Evolutionary conservation across 2,329 filamentous ascomycete genomes (phyloP), one percentile per base, ranked within the genome.

Genomic region (Endothia cerciana): DNA sequence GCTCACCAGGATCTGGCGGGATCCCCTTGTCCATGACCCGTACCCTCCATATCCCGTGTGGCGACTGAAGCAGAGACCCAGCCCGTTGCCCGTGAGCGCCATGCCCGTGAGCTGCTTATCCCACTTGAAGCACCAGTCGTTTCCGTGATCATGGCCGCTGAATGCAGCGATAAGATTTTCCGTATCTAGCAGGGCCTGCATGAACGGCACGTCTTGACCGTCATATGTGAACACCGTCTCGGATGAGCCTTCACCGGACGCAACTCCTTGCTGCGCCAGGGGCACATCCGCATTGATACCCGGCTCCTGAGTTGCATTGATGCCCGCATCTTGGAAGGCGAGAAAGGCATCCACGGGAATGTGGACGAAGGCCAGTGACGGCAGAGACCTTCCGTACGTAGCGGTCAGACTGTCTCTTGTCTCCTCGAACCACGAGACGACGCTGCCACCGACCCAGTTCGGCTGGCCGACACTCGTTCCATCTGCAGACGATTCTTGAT

Each of bases 31-130:
- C 85, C 85, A 90, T 55, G 80, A 79, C 0, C 88, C 87, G 70
- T 92, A 92, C 0, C 90, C 89, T 0, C 89, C 90, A 65, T 91
- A 91, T 0, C 90, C 89, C 0, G 87, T 84, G 69, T 89, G 88
- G 68, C 90, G 85, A 8, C 88, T 87, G 70, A 86, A 87, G 64
- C 75, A 77, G 6, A 75, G 63, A 43, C 70, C 73, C 7, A 77
- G 43, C 15, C 76, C 80, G 75, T 77, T 82, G 74, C 72, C 75
- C 3, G 73, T 70, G 1, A 77, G 73, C 1, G 70, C 70, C 70
- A 75, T 73, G 5, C 68, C 72, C 10, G 70, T 69, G 0, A 77
- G 71, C 13, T 69, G 41, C 1, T 40, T 62, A 17, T 82, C 74
- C 82, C 81, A 85, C 65, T 78, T 80, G 64, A 78, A 82, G 70